A percentile compares a stretch with the other conserved stretches of the same genome.
phyloP scores from a whole-genome alignment of 2,329 filamentous ascomycete species.

The Anisogramma anomala region DNA sequence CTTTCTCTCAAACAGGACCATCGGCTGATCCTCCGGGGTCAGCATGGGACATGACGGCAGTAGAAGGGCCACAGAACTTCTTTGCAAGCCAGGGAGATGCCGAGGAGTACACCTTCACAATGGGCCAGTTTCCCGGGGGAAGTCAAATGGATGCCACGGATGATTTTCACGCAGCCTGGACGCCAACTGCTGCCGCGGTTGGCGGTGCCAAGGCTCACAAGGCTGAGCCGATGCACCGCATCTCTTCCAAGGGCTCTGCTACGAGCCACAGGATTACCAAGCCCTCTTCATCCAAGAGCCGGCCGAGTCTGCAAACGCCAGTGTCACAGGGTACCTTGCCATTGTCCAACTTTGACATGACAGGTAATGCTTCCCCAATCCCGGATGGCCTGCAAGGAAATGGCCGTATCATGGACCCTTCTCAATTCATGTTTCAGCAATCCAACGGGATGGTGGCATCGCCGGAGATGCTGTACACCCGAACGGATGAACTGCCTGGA shows the following conservation, averaged over 20 bases:
- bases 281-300: conserved; percentile 30
- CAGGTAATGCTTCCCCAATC: conserved; percentile 36
- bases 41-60: conserved; percentile 40
- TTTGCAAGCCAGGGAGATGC: conserved; percentile 41
- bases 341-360: conserved; percentile 40
- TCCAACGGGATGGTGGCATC: conserved; percentile 35
- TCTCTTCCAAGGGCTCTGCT: conserved; percentile 32
- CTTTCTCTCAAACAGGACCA: conserved; percentile 50
- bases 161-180: conserved; percentile 38
- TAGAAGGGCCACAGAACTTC: conserved; percentile 51
- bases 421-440: conserved; percentile 41
- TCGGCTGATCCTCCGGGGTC: conserved; percentile 40
- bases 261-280: conserved; percentile 34
- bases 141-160: conserved; percentile 36
- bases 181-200: conserved; percentile 24
- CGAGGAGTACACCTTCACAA: conserved; percentile 42
- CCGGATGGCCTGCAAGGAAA: conserved; percentile 28
- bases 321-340: conserved; percentile 37
- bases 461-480: conserved; percentile 40
- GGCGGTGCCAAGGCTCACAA: conserved; percentile 26
- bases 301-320: conserved; percentile 34
- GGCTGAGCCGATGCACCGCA: conserved; percentile 34
- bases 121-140: conserved; percentile 43
- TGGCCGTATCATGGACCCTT: conserved; percentile 34
- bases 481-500: conserved; percentile 33